A percentile compares a stretch with the other conserved stretches of the same genome.
Conservation (phyloP, 1,284 basidiomycete genomes). For the Ustilago trichophora region DNA sequence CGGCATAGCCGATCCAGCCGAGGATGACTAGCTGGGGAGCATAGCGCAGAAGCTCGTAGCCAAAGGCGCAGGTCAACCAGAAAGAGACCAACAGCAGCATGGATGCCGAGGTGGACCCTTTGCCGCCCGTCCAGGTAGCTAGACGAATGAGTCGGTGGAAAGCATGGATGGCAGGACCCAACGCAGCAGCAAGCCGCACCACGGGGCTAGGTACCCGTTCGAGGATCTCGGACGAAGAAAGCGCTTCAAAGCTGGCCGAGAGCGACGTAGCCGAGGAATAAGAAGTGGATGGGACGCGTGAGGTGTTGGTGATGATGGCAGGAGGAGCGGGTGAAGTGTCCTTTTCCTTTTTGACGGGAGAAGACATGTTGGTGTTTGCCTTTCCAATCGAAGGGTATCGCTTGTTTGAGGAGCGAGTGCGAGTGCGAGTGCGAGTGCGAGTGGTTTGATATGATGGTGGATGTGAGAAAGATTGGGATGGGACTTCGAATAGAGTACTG, state of each 20-base stretch:
- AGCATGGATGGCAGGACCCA: slow-evolving; percentile 49
- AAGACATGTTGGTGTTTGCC: too few species aligned
- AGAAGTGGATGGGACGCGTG: slow-evolving; percentile 31
- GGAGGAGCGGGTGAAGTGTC: slow-evolving; percentile 27
- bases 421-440: too few species aligned
- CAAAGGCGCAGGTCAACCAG: slow-evolving; percentile 56
- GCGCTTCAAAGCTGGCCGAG: slow-evolving; percentile 36
- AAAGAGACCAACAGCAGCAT: slow-evolving; percentile 58
- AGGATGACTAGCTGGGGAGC: slow-evolving; percentile 58
- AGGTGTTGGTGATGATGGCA: slow-evolving; percentile 24
- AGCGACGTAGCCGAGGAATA: slow-evolving; percentile 32
- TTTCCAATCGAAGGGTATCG: too few species aligned
- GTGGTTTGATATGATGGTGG: too few species aligned
- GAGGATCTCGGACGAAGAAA: slow-evolving; percentile 46
- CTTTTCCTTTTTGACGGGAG: slow-evolving; percentile 30
- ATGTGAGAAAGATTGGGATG: too few species aligned
- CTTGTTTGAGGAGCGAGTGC: too few species aligned
- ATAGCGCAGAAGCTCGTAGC: slow-evolving; percentile 62
- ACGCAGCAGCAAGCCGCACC: slow-evolving; percentile 43
- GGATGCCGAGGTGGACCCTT: slow-evolving; percentile 43
- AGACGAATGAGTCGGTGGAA: slow-evolving; percentile 53
- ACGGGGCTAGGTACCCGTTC: slow-evolving; percentile 52
- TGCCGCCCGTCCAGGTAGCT: slow-evolving; percentile 61
- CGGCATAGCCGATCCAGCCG: slow-evolving; percentile 46
- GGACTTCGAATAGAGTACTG: too few species aligned